Evolutionary conservation across 2,329 filamentous ascomycete species (phyloP).

Genomic region (Neurospora crassa): DNA sequence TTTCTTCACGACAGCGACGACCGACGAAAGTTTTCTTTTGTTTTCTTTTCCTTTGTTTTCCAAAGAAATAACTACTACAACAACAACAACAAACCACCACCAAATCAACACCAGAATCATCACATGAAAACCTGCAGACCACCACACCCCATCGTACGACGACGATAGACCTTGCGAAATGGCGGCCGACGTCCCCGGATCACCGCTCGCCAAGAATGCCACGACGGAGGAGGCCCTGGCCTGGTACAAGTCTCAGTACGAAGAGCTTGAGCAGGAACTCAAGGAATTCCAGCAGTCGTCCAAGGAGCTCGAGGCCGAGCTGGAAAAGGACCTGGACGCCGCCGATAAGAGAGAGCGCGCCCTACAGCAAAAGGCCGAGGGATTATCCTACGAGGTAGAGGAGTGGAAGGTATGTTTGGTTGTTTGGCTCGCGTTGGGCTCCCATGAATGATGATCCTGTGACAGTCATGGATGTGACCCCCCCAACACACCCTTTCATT

Average conservation of each 20-base stretch:
- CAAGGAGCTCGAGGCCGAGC: constrained; percentile 84
- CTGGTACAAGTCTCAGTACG: constrained; percentile 96
- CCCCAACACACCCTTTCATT: background rate
- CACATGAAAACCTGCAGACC: constrained; percentile 4
- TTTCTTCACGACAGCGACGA: background rate
- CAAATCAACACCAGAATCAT: background rate
- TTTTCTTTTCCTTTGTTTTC: background rate
- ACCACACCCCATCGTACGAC: background rate
- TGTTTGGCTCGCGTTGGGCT: background rate
- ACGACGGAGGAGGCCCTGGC: constrained; percentile 65
- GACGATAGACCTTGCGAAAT: constrained; percentile 24
- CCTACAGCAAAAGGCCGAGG: constrained; percentile 80
- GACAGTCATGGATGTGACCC: background rate
- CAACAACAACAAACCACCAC: too few species aligned
- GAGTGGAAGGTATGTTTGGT: constrained; percentile 71
- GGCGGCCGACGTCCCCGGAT: constrained; percentile 22
- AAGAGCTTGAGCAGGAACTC: constrained; percentile 82
- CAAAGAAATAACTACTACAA: background rate
- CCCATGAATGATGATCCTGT: background rate
- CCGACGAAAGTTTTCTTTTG: background rate
- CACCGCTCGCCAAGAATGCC: constrained; percentile 19
- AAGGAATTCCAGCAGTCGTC: constrained; percentile 91
- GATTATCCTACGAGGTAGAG: constrained; percentile 77
- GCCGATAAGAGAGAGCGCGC: constrained; percentile 87
- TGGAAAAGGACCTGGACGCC: constrained; percentile 92